Base-by-base conservation (phyloP, 305 asterid genomes). In the Fraxinus nigra region DNA sequence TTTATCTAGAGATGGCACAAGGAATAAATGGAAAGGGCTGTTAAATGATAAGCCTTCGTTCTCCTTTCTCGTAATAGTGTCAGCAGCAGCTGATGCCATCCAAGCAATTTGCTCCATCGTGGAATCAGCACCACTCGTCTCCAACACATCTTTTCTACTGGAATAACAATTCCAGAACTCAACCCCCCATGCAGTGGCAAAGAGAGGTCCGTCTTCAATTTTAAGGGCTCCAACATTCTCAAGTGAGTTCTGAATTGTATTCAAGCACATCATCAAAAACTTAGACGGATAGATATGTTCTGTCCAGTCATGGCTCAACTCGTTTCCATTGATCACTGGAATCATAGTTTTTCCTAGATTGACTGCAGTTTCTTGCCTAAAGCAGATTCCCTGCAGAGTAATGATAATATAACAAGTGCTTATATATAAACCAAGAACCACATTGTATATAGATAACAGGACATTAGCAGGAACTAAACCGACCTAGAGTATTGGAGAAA, bases 51-150 rank as follows among this genome's bases (percentile, higher is more conserved):
- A 7, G 9, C 95, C 96, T 85, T 91, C 92, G 84, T 91, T 90
- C 89, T 95, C 95, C 88, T 93, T 90, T 89, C 86, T 80, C 61
- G 97, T 80, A 67, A 94, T 90, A 74, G 89, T 72, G 84, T 94
- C 98, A 82, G 97, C 94, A 82, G 94, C 94, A 38, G 93, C 87
- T 7, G 98, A 90, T 61, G 92, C 93, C 32, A 94, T 81, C 98
- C 99, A 95, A 80, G 97, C 96, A 88, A 93, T 89, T 87, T 92
- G 95, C 88, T 90, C 94, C 46, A 51, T 8, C 0, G 81, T 75
- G 18, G 95, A 86, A 84, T 87, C 86, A 83, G 88, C 84, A 83
- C 87, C 89, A 84, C 81, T 86, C 79, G 83, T 89, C 86, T 91
- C 99, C 72, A 92, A 6, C 10, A 95, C 91, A 87, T 94, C 93